Percentiles rank a stretch among this genome's conserved stretches.
These are phyloP conservation scores for Solanum commersonii DNA, from an alignment of 257 asterid species.

Conservation along the genomic window DNA sequence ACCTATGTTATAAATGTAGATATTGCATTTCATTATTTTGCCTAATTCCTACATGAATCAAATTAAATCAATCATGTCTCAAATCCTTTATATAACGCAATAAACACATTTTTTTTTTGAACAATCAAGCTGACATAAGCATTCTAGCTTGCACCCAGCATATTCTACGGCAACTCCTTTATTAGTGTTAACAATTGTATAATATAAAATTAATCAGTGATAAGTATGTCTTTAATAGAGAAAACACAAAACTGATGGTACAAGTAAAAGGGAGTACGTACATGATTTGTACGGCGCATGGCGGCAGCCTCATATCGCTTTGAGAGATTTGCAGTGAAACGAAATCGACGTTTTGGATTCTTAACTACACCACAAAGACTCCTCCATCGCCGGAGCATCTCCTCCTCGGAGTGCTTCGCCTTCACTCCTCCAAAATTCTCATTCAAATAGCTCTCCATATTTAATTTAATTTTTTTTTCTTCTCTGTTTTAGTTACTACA, in stretches of 20 bases:
- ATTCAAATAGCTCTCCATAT: constrained; percentile 54
- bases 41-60: neutral
- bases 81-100: neutral
- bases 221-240: neutral
- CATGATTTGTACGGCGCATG: constrained; percentile 79
- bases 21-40: neutral
- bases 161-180: neutral
- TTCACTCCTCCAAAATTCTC: constrained; percentile 66
- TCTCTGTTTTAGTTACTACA: neutral
- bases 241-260: neutral
- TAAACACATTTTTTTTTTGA: neutral
- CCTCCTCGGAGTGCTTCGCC: constrained; percentile 66
- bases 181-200: neutral
- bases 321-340: constrained; percentile 80
- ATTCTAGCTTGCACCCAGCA: too few species aligned
- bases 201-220: neutral
- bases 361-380: constrained; percentile 61
- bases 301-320: constrained; percentile 72
- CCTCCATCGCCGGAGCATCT: constrained; percentile 71
- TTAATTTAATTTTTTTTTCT: neutral
- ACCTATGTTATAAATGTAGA: neutral
- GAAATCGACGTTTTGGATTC: constrained; percentile 73
- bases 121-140: neutral
- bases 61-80: neutral
- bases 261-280: neutral